Percentiles rank a stretch among this genome's conserved stretches.
Evolutionary conservation across 2,329 filamentous ascomycete species (phyloP).

Genomic region (Cordyceps fumosorosea): DNA sequence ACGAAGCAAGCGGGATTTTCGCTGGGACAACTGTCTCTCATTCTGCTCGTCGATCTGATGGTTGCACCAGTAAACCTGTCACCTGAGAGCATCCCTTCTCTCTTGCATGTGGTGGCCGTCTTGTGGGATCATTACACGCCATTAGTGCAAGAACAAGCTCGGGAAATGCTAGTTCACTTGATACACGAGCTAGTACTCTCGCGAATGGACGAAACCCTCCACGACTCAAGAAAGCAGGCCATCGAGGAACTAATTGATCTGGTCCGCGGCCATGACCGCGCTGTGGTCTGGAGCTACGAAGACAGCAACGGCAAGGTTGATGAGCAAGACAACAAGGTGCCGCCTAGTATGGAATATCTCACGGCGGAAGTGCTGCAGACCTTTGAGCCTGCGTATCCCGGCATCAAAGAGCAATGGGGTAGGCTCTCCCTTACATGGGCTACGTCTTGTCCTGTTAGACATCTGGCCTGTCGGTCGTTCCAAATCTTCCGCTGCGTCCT

Average conservation of each 20-base stretch:
- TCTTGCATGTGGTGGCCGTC: constrained; percentile 86
- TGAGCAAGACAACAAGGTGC: constrained; percentile 71
- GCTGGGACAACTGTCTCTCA: constrained; percentile 84
- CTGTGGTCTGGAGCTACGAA: constrained; percentile 90
- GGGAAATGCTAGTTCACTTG: constrained; percentile 95
- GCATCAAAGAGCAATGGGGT: constrained; percentile 86
- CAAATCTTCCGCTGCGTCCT: constrained; percentile 94
- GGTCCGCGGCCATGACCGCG: constrained; percentile 75
- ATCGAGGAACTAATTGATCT: constrained; percentile 86
- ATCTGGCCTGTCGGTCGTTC: constrained; percentile 93
- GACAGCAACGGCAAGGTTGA: constrained; percentile 78
- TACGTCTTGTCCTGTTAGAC: constrained; percentile 89
- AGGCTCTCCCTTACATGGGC: constrained; percentile 90
- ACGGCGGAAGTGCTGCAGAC: constrained; percentile 76
- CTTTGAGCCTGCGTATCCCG: constrained; percentile 77
- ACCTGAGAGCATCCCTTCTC: constrained; percentile 71
- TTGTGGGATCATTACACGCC: constrained; percentile 97
- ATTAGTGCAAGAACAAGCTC: constrained; percentile 90
- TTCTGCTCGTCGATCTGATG: constrained; percentile 91
- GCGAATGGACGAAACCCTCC: constrained; percentile 62
- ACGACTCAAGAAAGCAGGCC: constrained; percentile 55
- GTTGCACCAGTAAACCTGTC: constrained; percentile 80
- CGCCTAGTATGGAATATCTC: constrained; percentile 78
- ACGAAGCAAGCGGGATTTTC: constrained; percentile 92
- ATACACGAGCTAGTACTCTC: constrained; percentile 92